Base-by-base conservation (phyloP, 2,329 filamentous ascomycete genomes). In the Fusarium musae region DNA sequence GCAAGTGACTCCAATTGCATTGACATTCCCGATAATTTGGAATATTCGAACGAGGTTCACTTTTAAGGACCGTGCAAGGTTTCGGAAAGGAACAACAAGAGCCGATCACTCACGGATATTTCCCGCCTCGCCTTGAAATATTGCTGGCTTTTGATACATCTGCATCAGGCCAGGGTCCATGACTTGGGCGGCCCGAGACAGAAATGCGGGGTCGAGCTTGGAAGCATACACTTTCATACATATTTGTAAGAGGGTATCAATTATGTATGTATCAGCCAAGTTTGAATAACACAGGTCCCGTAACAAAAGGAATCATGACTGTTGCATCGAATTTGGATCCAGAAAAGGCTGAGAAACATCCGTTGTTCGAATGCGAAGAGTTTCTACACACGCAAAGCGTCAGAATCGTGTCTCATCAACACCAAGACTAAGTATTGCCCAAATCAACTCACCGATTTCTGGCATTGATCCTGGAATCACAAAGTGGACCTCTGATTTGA, bases 311-410 rank as follows among this genome's bases (percentile, higher is more conserved):
- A 12, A 63, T 77, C 39, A 77, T n/a, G 57, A 21, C 52, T 49
- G 62, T 57, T 69, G 70, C 63, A 77, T 69, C 37, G 70, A 70
- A 26, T 74, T 69, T 15, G 80, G 80, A 43, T 83, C 78, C 12
- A 84, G 72, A 46, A 84, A 83, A 9, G 82, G 82, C 61, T 83
- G 81, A 13, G 79, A 65, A 23, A 78, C 74, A 15, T 75, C 72
- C 11, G 72, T 61, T 21, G 77, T 79, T 56, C 80, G 77, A 66
- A 83, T 76, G 32, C 64, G 75, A 10, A 78, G 36, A 42, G 70
- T 61, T 26, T 78, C 80, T 82, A 36, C 13, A 28, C 15, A 21
- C 50, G 19, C 21, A 30, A 42, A 63, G 56, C 30, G 53, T 69
- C 17, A 62, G 64, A 49, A 58, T 34, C 17, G 16, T 11, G 17